These are phyloP conservation scores for Ceriops decandra DNA, from an alignment of 345 rosid species.

Conservation along the genomic window DNA sequence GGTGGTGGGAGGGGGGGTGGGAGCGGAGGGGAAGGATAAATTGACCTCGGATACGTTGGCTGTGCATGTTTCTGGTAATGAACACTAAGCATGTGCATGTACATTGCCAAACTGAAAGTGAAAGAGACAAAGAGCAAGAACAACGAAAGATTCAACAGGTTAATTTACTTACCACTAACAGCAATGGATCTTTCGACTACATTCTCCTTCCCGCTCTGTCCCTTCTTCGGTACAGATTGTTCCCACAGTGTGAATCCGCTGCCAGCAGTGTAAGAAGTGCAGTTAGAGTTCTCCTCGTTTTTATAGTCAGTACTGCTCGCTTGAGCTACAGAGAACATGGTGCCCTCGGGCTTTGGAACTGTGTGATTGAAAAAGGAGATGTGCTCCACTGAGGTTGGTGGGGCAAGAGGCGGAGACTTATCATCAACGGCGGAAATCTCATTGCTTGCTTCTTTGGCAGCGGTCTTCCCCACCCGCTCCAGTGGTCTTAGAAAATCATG, in stretches of 20 bases:
- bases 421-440: slow-evolving; percentile 41
- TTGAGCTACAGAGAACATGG: slow-evolving; percentile 42
- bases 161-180: slow-evolving; percentile 35
- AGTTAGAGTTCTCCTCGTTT: slow-evolving; percentile 70
- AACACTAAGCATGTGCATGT: slow-evolving; percentile 16
- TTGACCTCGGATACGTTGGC: too few species aligned
- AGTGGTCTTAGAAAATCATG: slow-evolving; percentile 80
- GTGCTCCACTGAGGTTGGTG: slow-evolving; percentile 52
- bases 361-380: slow-evolving; percentile 54
- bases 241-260: slow-evolving; percentile 87
- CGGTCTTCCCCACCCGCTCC: slow-evolving; percentile 44
- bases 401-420: slow-evolving; percentile 45
- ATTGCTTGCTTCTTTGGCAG: slow-evolving; percentile 48
- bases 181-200: slow-evolving; percentile 36
- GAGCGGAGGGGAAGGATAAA: too few species aligned
- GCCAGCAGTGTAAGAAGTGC: slow-evolving; percentile 65
- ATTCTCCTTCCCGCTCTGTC: slow-evolving; percentile 95
- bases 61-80: neutral
- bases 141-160: neutral
- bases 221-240: slow-evolving; percentile 68
- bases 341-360: slow-evolving; percentile 66
- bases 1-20: too few species aligned
- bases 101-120: neutral
- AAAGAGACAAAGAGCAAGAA: neutral
- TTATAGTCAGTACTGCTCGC: slow-evolving; percentile 45